Base-by-base conservation (phyloP, 192 early-diverging fungal species). In the Backusella tarrabulga region DNA sequence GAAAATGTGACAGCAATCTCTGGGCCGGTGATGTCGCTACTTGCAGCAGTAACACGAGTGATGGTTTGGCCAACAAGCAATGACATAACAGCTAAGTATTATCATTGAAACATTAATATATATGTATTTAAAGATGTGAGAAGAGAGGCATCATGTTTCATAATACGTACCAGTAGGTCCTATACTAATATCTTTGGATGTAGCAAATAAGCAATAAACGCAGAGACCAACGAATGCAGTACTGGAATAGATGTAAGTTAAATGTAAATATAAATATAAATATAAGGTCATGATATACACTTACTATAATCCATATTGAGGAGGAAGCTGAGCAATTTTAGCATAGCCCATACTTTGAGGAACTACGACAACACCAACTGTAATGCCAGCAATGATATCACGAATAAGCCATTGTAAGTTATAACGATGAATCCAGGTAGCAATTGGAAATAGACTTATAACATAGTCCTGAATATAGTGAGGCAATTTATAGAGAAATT, bases 341-440 rank as follows among this genome's bases (percentile, higher is more conserved):
- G 94, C 91, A 76, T 94, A 92, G 0, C 90, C 90, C 89, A 91
- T 87, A 68, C 84, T 83, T 76, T 95, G 92, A 12, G 93, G 94
- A 35, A 95, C 87, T 44, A 93, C 90, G 19, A 95, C 87, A 6
- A 93, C 81, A n/a, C 90, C 92, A 34, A 94, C 89, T 0, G 94
- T 94, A 32, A 93, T 34, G 42, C 93, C 94, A 41, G 94, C 94
- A 78, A 94, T 86, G 11, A 85, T 29, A 73, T 90, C 88, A 34
- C 85, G 80, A 32, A 84, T 34, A 11, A 87, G 79, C 88, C 88
- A 90, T 23, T 77, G 50, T 72, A 81, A 9, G 46, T 84, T 84
- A 56, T 84, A 84, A 32, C 79, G 73, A 46, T 75, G 74, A 32
- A 84, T 78, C 83, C 83, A 84, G 14, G 68, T 26, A 38, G 68